phyloP scores from a whole-genome alignment of 2,329 filamentous ascomycete species.

The Lithohypha guttulata region DNA sequence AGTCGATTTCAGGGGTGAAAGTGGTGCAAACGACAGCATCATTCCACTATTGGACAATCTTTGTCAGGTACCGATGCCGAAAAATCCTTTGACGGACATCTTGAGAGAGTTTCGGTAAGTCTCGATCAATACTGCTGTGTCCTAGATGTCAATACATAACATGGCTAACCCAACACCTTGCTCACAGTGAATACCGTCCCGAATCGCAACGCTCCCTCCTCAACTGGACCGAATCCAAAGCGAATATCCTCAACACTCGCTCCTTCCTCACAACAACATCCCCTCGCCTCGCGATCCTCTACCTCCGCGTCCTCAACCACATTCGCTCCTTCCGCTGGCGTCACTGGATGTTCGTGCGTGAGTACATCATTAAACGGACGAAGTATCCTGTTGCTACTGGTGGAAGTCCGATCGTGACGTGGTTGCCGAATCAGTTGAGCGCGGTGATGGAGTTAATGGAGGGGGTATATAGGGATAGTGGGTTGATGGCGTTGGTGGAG shows the following conservation, averaged over 20 bases:
- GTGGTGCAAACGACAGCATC: constrained; percentile 89
- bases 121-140: too few relatives aligned
- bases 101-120: constrained; percentile 79
- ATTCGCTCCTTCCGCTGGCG: constrained; percentile 41
- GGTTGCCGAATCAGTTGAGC: constrained; percentile 39
- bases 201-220: constrained; percentile 83
- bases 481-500: constrained; percentile 8
- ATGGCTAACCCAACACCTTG: too few relatives aligned
- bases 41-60: constrained; percentile 83
- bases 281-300: constrained; percentile 32
- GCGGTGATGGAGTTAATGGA: constrained; percentile 41
- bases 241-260: constrained; percentile 37
- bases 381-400: constrained; percentile 38
- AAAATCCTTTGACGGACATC: constrained; percentile 79
- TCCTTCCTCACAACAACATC: constrained; percentile 24
- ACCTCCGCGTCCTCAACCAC: constrained; percentile 37
- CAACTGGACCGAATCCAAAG: constrained; percentile 51
- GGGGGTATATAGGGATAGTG: constrained; percentile 30
- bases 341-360: constrained; percentile 39
- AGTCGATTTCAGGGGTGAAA: constrained; percentile 79
- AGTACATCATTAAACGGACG: constrained; percentile 39
- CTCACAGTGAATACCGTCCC: constrained; percentile 78
- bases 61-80: constrained; percentile 74
- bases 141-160: too few relatives aligned
- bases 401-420: constrained; percentile 40